Conservation (phyloP, 2,329 filamentous ascomycete genomes). For the Botrytis medusae region DNA sequence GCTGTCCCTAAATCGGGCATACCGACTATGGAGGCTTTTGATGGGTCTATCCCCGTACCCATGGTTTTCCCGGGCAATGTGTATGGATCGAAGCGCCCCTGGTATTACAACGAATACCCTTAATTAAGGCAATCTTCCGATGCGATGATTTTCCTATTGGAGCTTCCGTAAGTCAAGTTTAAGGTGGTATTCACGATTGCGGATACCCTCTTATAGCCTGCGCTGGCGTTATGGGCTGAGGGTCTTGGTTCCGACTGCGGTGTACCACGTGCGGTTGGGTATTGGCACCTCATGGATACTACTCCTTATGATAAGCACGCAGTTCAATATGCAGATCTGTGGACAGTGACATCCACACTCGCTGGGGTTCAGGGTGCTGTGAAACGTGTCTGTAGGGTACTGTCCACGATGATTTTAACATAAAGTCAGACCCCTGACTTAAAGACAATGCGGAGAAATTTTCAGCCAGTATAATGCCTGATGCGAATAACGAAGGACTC, state of each 20-base stretch:
- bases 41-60: constrained; percentile 58
- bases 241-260: constrained; percentile 11
- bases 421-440: not conserved
- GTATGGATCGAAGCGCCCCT: constrained; percentile 37
- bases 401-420: not conserved
- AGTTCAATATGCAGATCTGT: constrained; percentile 9
- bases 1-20: constrained; percentile 15
- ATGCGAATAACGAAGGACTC: not conserved
- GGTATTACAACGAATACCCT: constrained; percentile 32
- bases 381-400: constrained; percentile 13
- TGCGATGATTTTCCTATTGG: constrained; percentile 15
- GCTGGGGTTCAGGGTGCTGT: constrained; percentile 1
- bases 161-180: not conserved
- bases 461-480: not conserved
- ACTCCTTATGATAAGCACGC: constrained; percentile 10
- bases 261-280: constrained; percentile 15
- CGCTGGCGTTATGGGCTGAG: not conserved
- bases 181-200: not conserved
- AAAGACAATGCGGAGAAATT: constrained; percentile 11
- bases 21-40: constrained; percentile 48
- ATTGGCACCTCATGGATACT: not conserved
- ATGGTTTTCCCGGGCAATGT: constrained; percentile 58
- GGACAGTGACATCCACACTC: not conserved
- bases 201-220: not conserved
- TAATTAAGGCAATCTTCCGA: constrained; percentile 15